Evolutionary conservation across 1,284 basidiomycete species (phyloP).

Genomic region (Chondrostereum purpureum): DNA sequence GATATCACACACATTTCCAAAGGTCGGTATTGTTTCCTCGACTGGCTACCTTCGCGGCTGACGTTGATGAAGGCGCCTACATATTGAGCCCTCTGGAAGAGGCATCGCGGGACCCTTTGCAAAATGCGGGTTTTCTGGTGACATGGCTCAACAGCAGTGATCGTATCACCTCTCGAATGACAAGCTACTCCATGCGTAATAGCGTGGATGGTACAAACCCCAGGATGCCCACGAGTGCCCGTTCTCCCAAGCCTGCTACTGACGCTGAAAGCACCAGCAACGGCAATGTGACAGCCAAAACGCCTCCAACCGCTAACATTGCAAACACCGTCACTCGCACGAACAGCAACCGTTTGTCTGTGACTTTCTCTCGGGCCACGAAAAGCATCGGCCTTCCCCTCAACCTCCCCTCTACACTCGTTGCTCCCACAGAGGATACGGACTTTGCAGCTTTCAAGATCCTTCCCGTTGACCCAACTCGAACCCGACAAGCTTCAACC

Average conservation of each 20-base stretch:
- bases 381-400: slow-evolving; percentile 6
- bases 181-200: slow-evolving; percentile 82
- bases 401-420: background rate
- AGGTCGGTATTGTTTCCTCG: slow-evolving; percentile 38
- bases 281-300: slow-evolving; percentile 4
- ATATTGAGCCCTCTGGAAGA: slow-evolving; percentile 89
- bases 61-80: slow-evolving; percentile 60
- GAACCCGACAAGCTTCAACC: slow-evolving; percentile 45
- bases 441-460: slow-evolving; percentile 72
- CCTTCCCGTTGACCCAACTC: slow-evolving; percentile 60
- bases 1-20: slow-evolving; percentile 81
- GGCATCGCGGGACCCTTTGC: slow-evolving; percentile 74
- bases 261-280: slow-evolving; percentile 8
- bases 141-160: slow-evolving; percentile 60
- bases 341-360: background rate
- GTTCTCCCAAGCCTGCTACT: slow-evolving; percentile 17
- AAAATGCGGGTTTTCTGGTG: slow-evolving; percentile 83
- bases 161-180: slow-evolving; percentile 60
- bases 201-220: slow-evolving; percentile 30
- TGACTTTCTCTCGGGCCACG: slow-evolving; percentile 14
- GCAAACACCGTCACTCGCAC: slow-evolving; percentile 2
- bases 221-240: slow-evolving; percentile 16
- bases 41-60: slow-evolving; percentile 3
- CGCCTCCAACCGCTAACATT: slow-evolving; percentile 3
- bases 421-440: slow-evolving; percentile 17